Evolutionary conservation across 371 early-diverging fungal genomes (phyloP).

Genomic region (Zychaea mexicana): DNA sequence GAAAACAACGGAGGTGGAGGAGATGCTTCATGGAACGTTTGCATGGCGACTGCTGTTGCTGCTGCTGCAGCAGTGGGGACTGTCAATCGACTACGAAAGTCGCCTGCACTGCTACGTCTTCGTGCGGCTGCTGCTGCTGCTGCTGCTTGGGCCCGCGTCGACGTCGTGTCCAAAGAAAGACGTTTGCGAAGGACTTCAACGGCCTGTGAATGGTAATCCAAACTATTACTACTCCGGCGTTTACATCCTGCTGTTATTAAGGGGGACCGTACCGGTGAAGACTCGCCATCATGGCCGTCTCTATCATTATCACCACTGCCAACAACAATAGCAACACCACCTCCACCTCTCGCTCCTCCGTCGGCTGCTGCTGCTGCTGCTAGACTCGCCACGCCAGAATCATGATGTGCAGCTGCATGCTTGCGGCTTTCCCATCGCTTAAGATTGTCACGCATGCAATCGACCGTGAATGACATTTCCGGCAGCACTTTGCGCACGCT

Average conservation of each 20-base stretch:
- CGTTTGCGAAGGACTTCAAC: conserved; percentile 14
- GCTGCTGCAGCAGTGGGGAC: too few species aligned
- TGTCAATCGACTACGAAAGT: neutral
- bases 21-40: conserved; percentile 29
- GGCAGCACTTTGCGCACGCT: conserved; percentile 36
- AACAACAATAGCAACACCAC: too few species aligned
- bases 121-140: neutral
- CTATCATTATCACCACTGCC: neutral
- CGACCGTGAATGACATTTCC: conserved; percentile 41
- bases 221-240: conserved; percentile 12
- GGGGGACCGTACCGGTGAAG: too few species aligned
- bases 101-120: conserved; percentile 13
- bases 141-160: too few species aligned
- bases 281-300: too few species aligned
- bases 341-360: too few species aligned
- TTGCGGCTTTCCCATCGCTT: conserved; percentile 33
- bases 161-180: conserved; percentile 17
- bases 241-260: neutral
- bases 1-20: neutral
- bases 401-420: conserved; percentile 10
- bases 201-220: conserved; percentile 24
- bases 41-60: conserved; percentile 7
- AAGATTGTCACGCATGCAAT: conserved; percentile 40
- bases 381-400: conserved; percentile 15
- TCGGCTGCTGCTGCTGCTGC: neutral